Evolutionary conservation across 2,329 filamentous ascomycete species (phyloP).

Genomic region (Xylaria sp.): DNA sequence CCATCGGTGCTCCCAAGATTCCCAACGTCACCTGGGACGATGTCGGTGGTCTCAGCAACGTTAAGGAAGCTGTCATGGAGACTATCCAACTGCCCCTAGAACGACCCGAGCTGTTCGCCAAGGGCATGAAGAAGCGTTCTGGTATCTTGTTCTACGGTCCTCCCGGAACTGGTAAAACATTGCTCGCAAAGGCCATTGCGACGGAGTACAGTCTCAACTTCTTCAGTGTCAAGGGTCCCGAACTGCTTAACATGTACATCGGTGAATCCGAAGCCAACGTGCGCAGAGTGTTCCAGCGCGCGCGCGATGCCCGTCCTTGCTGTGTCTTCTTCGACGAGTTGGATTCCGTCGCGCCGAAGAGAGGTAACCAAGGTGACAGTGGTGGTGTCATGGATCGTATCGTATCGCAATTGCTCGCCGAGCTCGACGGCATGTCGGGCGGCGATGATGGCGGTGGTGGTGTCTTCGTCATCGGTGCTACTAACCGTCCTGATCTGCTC

Average conservation of each 20-base stretch:
- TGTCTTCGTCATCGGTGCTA: constrained; percentile 95
- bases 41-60: constrained; percentile 85
- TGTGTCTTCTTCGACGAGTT: constrained; percentile 93
- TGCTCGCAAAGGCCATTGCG: constrained; percentile 89
- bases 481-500: constrained; percentile 87
- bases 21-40: constrained; percentile 96
- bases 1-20: constrained; percentile 96
- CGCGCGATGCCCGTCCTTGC: constrained; percentile 77
- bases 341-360: constrained; percentile 89
- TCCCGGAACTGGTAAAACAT: constrained; percentile 84
- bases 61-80: constrained; percentile 95
- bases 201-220: constrained; percentile 93
- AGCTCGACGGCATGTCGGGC: constrained; percentile 96
- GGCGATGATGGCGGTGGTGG: constrained; percentile 75
- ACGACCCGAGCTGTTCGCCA: constrained; percentile 87
- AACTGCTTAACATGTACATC: constrained; percentile 93
- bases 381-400: constrained; percentile 98
- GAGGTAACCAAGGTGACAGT: constrained; percentile 94
- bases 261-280: constrained; percentile 92
- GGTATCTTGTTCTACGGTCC: constrained; percentile 90
- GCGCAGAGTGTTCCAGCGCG: constrained; percentile 79
- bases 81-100: constrained; percentile 92
- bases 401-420: constrained; percentile 87
- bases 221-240: constrained; percentile 88
- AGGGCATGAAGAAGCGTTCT: constrained; percentile 96